Evolutionary conservation across 805 yeast species (phyloP), one percentile per base, ranked within the genome.

Genomic region (Barnettozyma californica): DNA sequence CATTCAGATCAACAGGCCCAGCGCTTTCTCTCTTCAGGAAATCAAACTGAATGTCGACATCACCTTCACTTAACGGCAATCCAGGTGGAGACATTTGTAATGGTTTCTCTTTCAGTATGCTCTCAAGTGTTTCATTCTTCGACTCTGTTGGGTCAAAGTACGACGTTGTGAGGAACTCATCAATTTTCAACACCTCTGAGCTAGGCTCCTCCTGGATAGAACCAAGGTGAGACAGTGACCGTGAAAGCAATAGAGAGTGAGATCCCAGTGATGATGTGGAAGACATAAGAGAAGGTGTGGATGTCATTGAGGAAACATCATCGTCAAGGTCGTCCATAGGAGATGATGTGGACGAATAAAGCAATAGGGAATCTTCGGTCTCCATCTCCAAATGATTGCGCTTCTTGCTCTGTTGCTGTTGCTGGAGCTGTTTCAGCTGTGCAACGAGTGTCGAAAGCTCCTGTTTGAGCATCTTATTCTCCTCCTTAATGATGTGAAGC

Each of bases 401-500:
- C 49, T 56, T 58, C 54, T 60, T 59, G 35, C 53, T 31, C 23
- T 45, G 43, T 35, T 47, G 43, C 19, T 44, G 43, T 14, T 50
- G 41, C 5, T 70, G 65, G 35, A 74, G 49, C 16, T 57, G 50
- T 51, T 73, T 74, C 56, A 74, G 61, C 52, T 71, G 75, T 10
- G 73, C 64, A 4, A 75, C 78, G 8, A 75, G 60, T 48, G 67
- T 70, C 11, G 75, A 70, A 7, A 75, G 69, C 52, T 75, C 75
- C 33, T 68, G 52, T 57, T 74, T 75, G 38, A 75, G 54, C 40
- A 63, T 62, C 51, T 70, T 68, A 53, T 75, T 75, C 50, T 75
- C 79, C 51, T 72, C 73, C 48, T 71, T 72, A 43, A 74, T 68
- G 43, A 67, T 67, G 42, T 67, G 49, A n/a, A 75, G 65, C 19